Conservation (phyloP, 345 rosid species). For the Zanthoxylum bungeanum region DNA sequence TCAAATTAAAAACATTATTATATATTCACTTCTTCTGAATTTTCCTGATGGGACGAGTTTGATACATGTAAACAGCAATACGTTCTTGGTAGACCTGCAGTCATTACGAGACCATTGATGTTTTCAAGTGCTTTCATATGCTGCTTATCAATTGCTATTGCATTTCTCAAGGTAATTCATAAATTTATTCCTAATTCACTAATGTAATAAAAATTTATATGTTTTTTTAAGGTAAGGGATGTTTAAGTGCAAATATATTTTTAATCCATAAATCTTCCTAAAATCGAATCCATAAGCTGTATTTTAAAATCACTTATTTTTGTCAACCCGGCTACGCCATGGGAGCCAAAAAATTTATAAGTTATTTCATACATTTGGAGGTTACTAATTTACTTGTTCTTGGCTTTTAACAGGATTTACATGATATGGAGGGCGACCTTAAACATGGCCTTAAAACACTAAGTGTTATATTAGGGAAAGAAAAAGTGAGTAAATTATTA, state of each 20-base stretch:
- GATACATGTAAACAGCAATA: slow-evolving; percentile 22
- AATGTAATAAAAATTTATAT: too few species aligned
- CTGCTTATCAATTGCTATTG: slow-evolving; percentile 30
- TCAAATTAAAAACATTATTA: too few species aligned
- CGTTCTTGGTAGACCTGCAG: slow-evolving; percentile 32
- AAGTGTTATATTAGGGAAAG: slow-evolving; percentile 22
- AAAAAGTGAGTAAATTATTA: slow-evolving; percentile 21
- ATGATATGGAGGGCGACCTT: slow-evolving; percentile 35
- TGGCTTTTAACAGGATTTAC: slow-evolving; percentile 31
- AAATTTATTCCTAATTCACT: too few species aligned
- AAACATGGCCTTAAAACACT: slow-evolving; percentile 28
- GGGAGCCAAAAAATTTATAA: too few species aligned
- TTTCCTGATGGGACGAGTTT: too few species aligned
- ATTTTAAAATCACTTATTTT: too few species aligned
- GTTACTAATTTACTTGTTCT: background rate
- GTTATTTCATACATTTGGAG: background rate
- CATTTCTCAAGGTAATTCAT: slow-evolving; percentile 33
- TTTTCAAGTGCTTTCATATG: slow-evolving; percentile 34
- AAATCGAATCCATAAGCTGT: background rate
- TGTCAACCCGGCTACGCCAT: too few species aligned
- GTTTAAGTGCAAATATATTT: too few species aligned
- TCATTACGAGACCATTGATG: slow-evolving; percentile 19
- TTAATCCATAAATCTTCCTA: too few species aligned
- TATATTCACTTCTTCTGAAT: too few species aligned
- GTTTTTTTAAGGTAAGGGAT: too few species aligned